These are phyloP conservation scores for Hymenoscyphus salicellus DNA, from an alignment of 2,329 filamentous ascomycete species.

Conservation along the genomic window DNA sequence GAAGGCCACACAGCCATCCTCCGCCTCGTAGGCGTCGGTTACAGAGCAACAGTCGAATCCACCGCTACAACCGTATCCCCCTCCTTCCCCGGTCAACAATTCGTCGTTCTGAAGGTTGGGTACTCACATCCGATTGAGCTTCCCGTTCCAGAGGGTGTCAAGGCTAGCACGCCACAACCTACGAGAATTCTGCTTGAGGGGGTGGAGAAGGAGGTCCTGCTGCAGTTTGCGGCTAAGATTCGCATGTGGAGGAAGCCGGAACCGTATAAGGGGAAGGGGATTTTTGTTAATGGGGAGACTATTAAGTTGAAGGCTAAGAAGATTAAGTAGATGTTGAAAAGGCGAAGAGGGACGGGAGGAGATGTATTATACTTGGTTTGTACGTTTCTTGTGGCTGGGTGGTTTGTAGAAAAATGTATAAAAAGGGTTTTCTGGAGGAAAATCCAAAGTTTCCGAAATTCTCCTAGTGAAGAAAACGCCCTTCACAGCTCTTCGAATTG, in stretches of 20 bases:
- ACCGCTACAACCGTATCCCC: constrained; percentile 64
- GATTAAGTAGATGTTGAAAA: constrained; percentile 64
- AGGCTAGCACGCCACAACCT: constrained; percentile 82
- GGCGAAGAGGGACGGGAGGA: background rate
- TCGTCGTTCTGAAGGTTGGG: constrained; percentile 90
- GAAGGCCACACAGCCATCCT: constrained; percentile 95
- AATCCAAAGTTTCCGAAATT: background rate
- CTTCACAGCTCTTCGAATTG: no score
- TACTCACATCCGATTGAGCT: constrained; percentile 96
- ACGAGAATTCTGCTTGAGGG: constrained; percentile 90
- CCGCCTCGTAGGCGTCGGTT: constrained; percentile 90
- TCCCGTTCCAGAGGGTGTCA: constrained; percentile 76
- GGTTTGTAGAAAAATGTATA: constrained; percentile 15
- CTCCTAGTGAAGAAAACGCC: background rate
- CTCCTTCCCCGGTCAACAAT: constrained; percentile 77
- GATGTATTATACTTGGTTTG: constrained; percentile 28
- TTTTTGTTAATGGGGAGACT: constrained; percentile 96
- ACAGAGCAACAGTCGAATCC: constrained; percentile 82
- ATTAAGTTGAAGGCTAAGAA: constrained; percentile 99
- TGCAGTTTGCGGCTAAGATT: constrained; percentile 87
- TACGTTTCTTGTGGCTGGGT: background rate
- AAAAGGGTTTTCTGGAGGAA: constrained; percentile 2
- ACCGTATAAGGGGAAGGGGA: constrained; percentile 99
- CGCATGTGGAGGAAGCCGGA: constrained; percentile 86
- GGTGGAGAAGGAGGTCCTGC: constrained; percentile 78